Percentiles rank a stretch among this genome's conserved stretches.
phyloP scores from a whole-genome alignment of 441 rosid species.

The Erodium trifolium region DNA sequence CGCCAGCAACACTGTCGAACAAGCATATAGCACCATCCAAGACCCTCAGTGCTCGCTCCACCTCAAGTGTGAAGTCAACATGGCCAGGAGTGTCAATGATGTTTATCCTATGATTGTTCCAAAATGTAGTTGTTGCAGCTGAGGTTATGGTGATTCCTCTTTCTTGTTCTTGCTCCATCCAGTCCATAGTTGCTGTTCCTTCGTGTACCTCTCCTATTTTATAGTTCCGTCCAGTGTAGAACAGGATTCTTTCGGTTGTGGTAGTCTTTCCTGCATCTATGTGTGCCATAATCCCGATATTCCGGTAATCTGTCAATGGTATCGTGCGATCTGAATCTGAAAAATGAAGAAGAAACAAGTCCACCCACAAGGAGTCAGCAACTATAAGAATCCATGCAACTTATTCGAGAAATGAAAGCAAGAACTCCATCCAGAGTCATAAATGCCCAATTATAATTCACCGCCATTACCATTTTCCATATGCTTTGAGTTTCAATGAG shows the following conservation, averaged over 20 bases:
- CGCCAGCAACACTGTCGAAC: conserved; percentile 97
- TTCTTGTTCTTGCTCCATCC: conserved; percentile 10
- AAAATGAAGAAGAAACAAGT: background rate
- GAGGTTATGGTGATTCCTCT: conserved; percentile 7
- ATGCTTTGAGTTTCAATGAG: too few relatives aligned
- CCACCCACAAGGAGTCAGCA: background rate
- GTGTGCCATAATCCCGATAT: conserved; percentile 9
- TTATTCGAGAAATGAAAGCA: too few relatives aligned
- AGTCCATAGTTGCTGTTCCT: conserved; percentile 50
- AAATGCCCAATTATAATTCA: too few relatives aligned
- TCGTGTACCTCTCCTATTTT: conserved; percentile 96
- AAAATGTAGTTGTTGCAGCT: background rate
- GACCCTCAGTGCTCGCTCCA: conserved; percentile 33
- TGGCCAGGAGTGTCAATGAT: conserved; percentile 12
- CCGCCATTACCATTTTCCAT: too few relatives aligned
- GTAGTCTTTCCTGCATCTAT: conserved; percentile 9
- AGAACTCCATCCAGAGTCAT: too few relatives aligned
- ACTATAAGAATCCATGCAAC: background rate
- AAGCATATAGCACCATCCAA: conserved; percentile 90
- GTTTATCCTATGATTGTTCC: conserved; percentile 19
- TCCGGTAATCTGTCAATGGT: conserved; percentile 58
- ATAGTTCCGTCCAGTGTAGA: conserved; percentile 85
- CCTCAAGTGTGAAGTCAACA: conserved; percentile 12
- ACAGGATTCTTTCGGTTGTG: conserved; percentile 21
- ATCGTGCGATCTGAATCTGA: conserved; percentile 56